phyloP scores from a whole-genome alignment of 2,329 filamentous ascomycete genomes.

The Phialemoniopsis sp. region DNA sequence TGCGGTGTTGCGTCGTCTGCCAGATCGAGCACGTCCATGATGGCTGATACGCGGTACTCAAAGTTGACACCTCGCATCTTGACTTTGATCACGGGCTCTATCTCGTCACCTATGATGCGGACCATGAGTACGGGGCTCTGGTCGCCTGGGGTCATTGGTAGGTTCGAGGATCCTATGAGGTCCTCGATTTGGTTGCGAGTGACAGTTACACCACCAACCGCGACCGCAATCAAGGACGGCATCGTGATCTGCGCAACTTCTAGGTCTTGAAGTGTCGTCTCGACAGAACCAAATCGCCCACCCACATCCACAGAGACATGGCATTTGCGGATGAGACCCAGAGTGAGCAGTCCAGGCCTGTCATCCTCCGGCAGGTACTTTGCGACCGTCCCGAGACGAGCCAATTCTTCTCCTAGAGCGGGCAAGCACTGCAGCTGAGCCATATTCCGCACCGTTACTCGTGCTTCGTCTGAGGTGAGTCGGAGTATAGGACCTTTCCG shows the following conservation, averaged over 20 bases:
- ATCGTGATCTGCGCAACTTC: constrained; percentile 80
- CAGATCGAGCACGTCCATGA: constrained; percentile 75
- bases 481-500: constrained; percentile 81
- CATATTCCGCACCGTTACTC: constrained; percentile 58
- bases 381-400: constrained; percentile 78
- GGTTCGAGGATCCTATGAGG: constrained; percentile 55
- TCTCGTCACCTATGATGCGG: constrained; percentile 87
- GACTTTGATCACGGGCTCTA: constrained; percentile 85
- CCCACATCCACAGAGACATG: constrained; percentile 61
- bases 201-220: constrained; percentile 59
- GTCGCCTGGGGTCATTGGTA: constrained; percentile 16
- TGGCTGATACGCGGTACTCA: constrained; percentile 84
- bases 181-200: constrained; percentile 65
- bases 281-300: constrained; percentile 62
- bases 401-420: constrained; percentile 71
- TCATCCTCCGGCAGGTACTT: constrained; percentile 97
- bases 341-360: constrained; percentile 77
- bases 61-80: constrained; percentile 78
- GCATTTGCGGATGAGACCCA: constrained; percentile 63
- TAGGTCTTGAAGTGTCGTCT: constrained; percentile 54
- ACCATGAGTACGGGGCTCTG: constrained; percentile 68
- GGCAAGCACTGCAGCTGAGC: constrained; percentile 64
- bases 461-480: constrained; percentile 60
- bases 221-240: constrained; percentile 77
- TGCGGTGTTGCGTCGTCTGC: constrained; percentile 63